phyloP scores from a whole-genome alignment of 805 yeast species.

The Sugiyamaella valdiviana region DNA sequence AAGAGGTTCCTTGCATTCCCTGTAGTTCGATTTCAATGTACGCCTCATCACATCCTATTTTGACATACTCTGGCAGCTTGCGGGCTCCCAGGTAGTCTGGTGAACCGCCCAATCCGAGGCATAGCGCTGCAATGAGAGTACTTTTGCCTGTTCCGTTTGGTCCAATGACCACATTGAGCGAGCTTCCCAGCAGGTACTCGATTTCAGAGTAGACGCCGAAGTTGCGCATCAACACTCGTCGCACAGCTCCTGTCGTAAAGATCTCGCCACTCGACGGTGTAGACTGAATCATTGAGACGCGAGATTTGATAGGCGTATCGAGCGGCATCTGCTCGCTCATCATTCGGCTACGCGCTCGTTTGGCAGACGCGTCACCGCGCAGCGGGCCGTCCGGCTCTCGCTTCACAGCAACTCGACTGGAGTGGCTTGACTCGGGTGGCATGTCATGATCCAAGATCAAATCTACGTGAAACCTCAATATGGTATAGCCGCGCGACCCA shows the following conservation, averaged over 20 bases:
- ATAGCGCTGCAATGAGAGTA: slow-evolving; percentile 86
- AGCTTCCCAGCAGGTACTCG: slow-evolving; percentile 70
- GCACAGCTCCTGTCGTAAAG: slow-evolving; percentile 43
- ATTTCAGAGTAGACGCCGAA: slow-evolving; percentile 61
- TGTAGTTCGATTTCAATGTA: slow-evolving; percentile 48
- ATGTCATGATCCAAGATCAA: neutral
- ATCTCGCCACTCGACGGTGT: too few species aligned
- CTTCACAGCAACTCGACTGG: neutral
- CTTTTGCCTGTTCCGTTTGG: slow-evolving; percentile 97
- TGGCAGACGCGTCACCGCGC: too few species aligned
- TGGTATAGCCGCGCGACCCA: too few species aligned
- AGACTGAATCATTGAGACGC: too few species aligned
- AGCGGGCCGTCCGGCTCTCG: neutral
- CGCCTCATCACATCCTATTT: slow-evolving; percentile 49
- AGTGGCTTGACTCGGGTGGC: neutral
- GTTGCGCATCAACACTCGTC: slow-evolving; percentile 48
- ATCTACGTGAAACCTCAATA: too few species aligned
- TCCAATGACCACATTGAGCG: slow-evolving; percentile 85
- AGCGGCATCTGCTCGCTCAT: too few species aligned
- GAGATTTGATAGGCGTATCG: too few species aligned
- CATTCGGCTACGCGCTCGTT: too few species aligned
- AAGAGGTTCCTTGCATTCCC: slow-evolving; percentile 29
- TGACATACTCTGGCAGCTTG: slow-evolving; percentile 61
- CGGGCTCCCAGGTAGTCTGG: slow-evolving; percentile 51
- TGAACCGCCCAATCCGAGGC: slow-evolving; percentile 80